Evolutionary conservation across 148 eudicot genomes (phyloP).

Genomic region (Agrostemma githago): DNA sequence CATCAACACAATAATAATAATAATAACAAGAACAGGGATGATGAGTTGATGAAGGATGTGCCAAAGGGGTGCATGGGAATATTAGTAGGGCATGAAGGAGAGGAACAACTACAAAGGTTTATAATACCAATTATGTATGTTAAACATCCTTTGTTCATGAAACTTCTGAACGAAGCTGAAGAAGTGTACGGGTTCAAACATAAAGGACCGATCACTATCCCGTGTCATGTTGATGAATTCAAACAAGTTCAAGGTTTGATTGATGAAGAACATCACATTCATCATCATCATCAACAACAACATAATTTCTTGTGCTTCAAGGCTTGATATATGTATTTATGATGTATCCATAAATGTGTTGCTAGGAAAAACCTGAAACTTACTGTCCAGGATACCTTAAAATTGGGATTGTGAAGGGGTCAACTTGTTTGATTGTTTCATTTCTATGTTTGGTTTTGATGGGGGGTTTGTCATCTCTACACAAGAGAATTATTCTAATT

Average conservation of each 20-base stretch:
- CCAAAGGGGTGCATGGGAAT: slow-evolving; percentile 78
- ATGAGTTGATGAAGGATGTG: slow-evolving; percentile 28
- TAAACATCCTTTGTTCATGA: slow-evolving; percentile 70
- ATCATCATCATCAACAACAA: slow-evolving; percentile 34
- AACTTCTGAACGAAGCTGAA: slow-evolving; percentile 74
- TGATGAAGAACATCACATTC: slow-evolving; percentile 40
- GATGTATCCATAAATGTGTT: too few species aligned
- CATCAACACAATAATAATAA: neutral
- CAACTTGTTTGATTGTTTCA: neutral
- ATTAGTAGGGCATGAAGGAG: slow-evolving; percentile 64
- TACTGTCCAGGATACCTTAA: too few species aligned
- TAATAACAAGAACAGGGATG: slow-evolving; percentile 14
- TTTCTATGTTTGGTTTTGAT: neutral
- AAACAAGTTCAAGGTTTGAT: slow-evolving; percentile 54
- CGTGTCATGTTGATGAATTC: slow-evolving; percentile 80
- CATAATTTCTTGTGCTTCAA: slow-evolving; percentile 73
- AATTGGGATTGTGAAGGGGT: neutral
- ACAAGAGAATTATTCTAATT: neutral
- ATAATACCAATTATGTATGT: slow-evolving; percentile 65
- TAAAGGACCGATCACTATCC: slow-evolving; percentile 74
- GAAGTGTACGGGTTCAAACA: slow-evolving; percentile 87
- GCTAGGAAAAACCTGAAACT: too few species aligned
- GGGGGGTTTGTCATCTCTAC: neutral
- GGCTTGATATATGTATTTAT: slow-evolving; percentile 35
- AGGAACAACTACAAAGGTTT: slow-evolving; percentile 64